Base-by-base conservation (phyloP, 768 basidiomycete genomes). In the Russula abietina region DNA sequence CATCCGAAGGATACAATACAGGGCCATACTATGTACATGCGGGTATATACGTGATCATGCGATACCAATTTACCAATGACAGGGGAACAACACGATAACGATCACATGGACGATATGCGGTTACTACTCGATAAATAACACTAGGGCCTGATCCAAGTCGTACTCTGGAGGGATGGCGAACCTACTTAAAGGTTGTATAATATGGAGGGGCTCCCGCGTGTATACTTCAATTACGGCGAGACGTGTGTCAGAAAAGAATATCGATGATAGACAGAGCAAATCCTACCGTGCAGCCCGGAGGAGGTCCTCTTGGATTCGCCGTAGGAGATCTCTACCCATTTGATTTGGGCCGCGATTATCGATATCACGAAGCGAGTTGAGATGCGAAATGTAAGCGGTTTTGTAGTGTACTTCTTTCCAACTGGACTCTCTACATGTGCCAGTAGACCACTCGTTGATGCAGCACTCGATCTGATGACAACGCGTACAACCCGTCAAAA, bases 391-490 rank as follows among this genome's bases (percentile, higher is more conserved):
- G 11, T 62, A 62, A n/a, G 16, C 14, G 0, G 11, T 2, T 33
- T 46, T 30, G 43, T 38, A 63, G 50, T 28, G 30, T 7, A 1
- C 19, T 24, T 58, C 50, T 3, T 54, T 33, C 57, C 57, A 54
- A 22, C 11, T 32, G 0, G 57, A 58, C 10, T 30, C 30, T 22
- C 10, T 39, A 5, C 28, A 16, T n/a, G 28, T 54, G 0, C 62
- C 62, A n/a, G n/a, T n/a, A n/a, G n/a, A n/a, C n/a, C n/a, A n/a
- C n/a, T n/a, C n/a, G n/a, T n/a, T n/a, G n/a, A 30, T 62, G 33
- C 61, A 62, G 51, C 56, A 58, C 51, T 63, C 57, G 17, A 63
- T 38, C 62, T 58, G 17, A 33, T 41, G 28, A 59, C 16, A 17
- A 19, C 11, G 11, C 12, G 12, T 16, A 48, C 8, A 8, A 6